Conservation (phyloP, 768 basidiomycete genomes). For the Tricholoma hemisulphureum region DNA sequence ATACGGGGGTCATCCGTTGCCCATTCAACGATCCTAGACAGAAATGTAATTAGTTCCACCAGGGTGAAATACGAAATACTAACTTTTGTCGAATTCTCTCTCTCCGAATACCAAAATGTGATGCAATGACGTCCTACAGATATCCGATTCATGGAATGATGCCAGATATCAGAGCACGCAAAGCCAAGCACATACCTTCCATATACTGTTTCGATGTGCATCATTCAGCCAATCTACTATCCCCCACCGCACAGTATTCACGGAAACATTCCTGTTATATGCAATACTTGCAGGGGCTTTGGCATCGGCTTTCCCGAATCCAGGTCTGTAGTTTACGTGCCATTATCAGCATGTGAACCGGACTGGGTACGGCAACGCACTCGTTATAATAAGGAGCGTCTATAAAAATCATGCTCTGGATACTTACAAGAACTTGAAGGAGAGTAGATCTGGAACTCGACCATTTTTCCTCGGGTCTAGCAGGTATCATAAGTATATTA, state of each 20-base stretch:
- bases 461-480: constrained; percentile 44
- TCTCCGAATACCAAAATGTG: constrained; percentile 45
- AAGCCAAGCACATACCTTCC: constrained; percentile 40
- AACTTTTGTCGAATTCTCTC: constrained; percentile 43
- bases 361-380: constrained; percentile 29
- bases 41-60: neutral
- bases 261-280: constrained; percentile 45
- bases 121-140: constrained; percentile 47
- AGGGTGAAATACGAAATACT: constrained; percentile 12
- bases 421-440: constrained; percentile 55
- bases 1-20: constrained; percentile 26
- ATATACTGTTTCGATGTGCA: constrained; percentile 40
- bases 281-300: constrained; percentile 33
- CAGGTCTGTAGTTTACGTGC: constrained; percentile 37
- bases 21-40: constrained; percentile 35
- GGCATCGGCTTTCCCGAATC: constrained; percentile 42
- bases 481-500: neutral
- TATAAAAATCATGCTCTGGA: constrained; percentile 58
- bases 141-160: constrained; percentile 4
- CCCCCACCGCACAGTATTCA: constrained; percentile 49
- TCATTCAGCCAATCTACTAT: constrained; percentile 54
- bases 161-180: neutral
- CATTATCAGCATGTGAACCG: constrained; percentile 1
- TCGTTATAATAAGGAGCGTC: constrained; percentile 59
- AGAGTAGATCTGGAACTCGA: constrained; percentile 45